These are phyloP conservation scores for Candida pseudocylindracea DNA, from an alignment of 1,139 yeast species.

Conservation along the genomic window DNA sequence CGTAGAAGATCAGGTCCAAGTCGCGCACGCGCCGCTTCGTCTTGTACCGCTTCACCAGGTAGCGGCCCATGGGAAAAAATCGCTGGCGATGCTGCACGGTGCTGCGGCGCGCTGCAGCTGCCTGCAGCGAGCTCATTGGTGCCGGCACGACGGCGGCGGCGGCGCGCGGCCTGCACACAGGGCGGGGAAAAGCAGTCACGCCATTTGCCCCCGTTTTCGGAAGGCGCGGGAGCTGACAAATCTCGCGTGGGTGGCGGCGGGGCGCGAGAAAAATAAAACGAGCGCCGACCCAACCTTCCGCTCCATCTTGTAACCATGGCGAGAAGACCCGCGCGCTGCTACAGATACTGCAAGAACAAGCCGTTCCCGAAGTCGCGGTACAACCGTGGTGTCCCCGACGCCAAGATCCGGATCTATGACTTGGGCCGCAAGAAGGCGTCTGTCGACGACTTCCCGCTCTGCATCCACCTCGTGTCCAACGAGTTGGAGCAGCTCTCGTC, in stretches of 20 bases:
- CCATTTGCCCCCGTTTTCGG: no score
- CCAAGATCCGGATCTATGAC: conserved; percentile 98
- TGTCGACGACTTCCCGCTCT: conserved; percentile 98
- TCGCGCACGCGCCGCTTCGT: conserved; percentile 74
- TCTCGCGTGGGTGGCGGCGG: no score
- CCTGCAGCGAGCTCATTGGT: no score
- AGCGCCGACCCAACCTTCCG: no score
- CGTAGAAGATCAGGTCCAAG: conserved; percentile 49
- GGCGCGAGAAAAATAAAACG: no score
- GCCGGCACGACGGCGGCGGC: no score
- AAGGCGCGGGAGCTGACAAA: no score
- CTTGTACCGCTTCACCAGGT: conserved; percentile 52
- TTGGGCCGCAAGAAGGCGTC: conserved; percentile 99
- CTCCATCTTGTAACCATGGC: conserved; percentile 45
- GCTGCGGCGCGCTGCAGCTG: no score
- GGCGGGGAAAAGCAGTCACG: no score
- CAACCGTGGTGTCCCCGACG: conserved; percentile 99
- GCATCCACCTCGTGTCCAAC: conserved; percentile 98
- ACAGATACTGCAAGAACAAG: conserved; percentile 99
- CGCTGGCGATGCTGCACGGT: no score
- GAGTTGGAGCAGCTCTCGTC: conserved; percentile 98
- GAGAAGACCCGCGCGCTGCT: conserved; percentile 99
- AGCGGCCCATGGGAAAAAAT: conserved; percentile 45
- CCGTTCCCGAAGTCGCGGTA: conserved; percentile 99
- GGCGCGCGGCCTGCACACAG: no score